A percentile compares a stretch with the other conserved stretches of the same genome.
These are phyloP conservation scores for Scedosporium boydii DNA, from an alignment of 2,329 filamentous ascomycete genomes.

Conservation along the genomic window DNA sequence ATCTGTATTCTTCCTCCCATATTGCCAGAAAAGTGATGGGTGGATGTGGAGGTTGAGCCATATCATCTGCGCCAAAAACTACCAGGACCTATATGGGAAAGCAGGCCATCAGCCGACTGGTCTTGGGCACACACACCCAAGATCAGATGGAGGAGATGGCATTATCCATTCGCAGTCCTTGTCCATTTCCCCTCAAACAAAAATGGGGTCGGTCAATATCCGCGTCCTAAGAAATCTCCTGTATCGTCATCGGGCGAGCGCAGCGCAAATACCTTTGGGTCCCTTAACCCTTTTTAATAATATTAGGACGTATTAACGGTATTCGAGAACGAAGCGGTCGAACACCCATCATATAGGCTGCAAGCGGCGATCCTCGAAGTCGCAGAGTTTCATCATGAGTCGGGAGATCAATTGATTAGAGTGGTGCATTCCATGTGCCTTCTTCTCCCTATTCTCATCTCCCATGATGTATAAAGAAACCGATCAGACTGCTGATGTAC, in stretches of 20 bases:
- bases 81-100: background rate
- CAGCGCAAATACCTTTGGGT: background rate
- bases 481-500: background rate
- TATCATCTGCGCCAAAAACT: background rate
- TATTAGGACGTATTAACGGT: background rate
- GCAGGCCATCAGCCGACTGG: background rate
- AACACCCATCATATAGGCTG: background rate
- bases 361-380: background rate
- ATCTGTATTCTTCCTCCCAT: background rate
- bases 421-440: background rate
- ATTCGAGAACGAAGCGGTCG: background rate
- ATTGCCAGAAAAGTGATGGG: background rate
- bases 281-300: background rate
- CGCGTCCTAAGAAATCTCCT: background rate
- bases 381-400: background rate
- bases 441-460: no score
- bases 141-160: background rate
- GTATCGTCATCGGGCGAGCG: background rate
- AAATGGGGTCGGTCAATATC: background rate
- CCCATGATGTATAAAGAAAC: no score
- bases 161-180: no score
- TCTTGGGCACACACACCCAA: background rate
- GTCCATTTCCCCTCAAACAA: background rate
- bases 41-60: background rate
- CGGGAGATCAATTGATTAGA: background rate